These are phyloP conservation scores for Hygrocybe coccinea DNA, from an alignment of 768 basidiomycete species.

Conservation along the genomic window DNA sequence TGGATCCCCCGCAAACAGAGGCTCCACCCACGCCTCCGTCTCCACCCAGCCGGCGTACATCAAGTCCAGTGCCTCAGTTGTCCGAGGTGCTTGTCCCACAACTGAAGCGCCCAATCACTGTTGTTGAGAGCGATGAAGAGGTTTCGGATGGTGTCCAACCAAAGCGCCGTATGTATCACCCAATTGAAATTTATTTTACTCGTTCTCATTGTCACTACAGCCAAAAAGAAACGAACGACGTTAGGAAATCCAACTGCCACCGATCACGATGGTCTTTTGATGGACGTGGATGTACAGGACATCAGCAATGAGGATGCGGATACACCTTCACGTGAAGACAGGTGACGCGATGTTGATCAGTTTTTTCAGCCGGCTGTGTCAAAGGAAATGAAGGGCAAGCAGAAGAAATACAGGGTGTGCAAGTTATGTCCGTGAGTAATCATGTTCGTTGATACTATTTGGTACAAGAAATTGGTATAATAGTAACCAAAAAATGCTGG, in stretches of 20 bases:
- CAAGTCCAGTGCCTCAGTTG: background rate
- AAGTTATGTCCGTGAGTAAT: no score
- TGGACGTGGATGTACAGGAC: no score
- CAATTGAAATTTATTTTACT: background rate
- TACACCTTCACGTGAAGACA: no score
- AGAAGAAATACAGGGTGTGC: no score
- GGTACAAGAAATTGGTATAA: background rate
- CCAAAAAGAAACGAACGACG: no score
- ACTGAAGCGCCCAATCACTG: background rate
- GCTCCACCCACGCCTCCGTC: background rate
- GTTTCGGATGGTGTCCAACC: background rate
- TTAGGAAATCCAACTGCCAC: no score
- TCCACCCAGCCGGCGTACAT: background rate
- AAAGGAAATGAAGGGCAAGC: no score
- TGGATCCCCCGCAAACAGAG: background rate
- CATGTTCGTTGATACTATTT: no score
- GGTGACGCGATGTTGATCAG: no score
- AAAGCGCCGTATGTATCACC: background rate
- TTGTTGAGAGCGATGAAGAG: background rate
- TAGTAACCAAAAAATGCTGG: constrained; percentile 3
- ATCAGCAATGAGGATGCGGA: no score
- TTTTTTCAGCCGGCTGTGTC: no score
- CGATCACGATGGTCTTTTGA: no score
- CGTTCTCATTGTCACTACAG: background rate
- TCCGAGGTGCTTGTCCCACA: background rate